phyloP scores from a whole-genome alignment of 495 filamentous ascomycete species.

The Penicilliopsis zonata region DNA sequence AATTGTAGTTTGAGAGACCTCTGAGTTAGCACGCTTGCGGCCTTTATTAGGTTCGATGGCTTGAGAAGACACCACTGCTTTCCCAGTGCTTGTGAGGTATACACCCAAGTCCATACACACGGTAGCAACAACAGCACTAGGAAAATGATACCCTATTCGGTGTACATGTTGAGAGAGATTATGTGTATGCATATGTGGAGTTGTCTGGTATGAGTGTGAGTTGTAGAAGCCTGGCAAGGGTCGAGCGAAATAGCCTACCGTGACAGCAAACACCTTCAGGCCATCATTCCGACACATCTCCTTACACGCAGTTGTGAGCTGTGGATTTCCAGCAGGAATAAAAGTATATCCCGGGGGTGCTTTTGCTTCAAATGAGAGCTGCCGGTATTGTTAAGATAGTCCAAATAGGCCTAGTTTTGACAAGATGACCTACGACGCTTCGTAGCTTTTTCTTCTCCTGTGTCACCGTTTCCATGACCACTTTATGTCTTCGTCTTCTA shows the following conservation, averaged over 20 bases:
- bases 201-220: constrained; percentile 26
- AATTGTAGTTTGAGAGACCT: constrained; percentile 46
- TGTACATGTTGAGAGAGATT: constrained; percentile 56
- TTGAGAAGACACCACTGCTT: constrained; percentile 26
- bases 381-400: constrained; percentile 11
- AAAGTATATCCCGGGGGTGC: constrained; percentile 74
- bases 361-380: constrained; percentile 38
- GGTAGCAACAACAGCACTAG: constrained; percentile 39
- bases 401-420: constrained; percentile 1
- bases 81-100: constrained; percentile 29
- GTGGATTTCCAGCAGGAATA: constrained; percentile 69
- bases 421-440: constrained; percentile 36
- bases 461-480: constrained; percentile 44
- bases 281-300: constrained; percentile 59
- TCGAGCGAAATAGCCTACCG: too few species aligned
- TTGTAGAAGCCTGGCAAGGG: constrained; percentile 7
- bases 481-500: constrained; percentile 39
- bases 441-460: constrained; percentile 49
- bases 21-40: constrained; percentile 12
- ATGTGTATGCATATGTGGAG: constrained; percentile 32
- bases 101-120: constrained; percentile 36
- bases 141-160: constrained; percentile 72
- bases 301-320: constrained; percentile 65
- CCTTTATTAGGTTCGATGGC: constrained; percentile 6
- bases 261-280: constrained; percentile 64